Evolutionary conservation across 1,284 basidiomycete species (phyloP), one percentile per base, ranked within the genome.

Genomic region (Apiotrichum gamsii): DNA sequence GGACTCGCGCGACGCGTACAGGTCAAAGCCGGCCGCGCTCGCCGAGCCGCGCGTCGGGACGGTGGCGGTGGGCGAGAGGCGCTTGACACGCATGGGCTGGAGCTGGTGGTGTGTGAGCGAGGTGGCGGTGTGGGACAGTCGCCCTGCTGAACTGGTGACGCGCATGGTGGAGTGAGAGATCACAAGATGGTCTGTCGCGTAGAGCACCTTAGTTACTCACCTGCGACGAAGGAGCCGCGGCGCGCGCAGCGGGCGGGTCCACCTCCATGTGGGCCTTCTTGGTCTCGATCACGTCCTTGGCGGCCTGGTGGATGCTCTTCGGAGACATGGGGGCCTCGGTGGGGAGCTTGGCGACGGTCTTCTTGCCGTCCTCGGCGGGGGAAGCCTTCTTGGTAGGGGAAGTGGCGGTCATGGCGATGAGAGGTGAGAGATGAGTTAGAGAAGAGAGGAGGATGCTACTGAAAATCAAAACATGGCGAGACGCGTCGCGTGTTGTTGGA

Each of bases 11-110:
- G 90, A 88, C 5, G 67, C 86, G 74, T 91, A 95, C 32, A 99
- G 76, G 72, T 99, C 95, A 67, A 97, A 97, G 3, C 95, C 95
- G 8, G 95, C 95, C 2, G 94, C 82, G 28, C 86, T 75, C 0
- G 82, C 73, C 8, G 87, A 91, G 1, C 95, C 95, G 48, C 91
- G 81, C 9, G 88, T 94, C 0, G 95, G 95, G 29, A 93, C 67
- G 51, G 74, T 86, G 16, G 91, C 95, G 59, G 84, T 84, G 16
- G 83, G 80, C 1, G 88, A 87, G 39, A 88, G 82, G 33, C 83
- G 81, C 68, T 95, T 94, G 60, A 98, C 82, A 54, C 90, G 81
- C 16, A 97, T 81, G 4, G 61, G 59, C 43, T 61, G 53, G 25
- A 52, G 23, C 47, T 53, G 51, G 14, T 2, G 25, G 39, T 3